Percentiles rank a stretch among this genome's conserved stretches.
These are phyloP conservation scores for Harringtonia aguacate DNA, from an alignment of 2,329 filamentous ascomycete species.

Conservation along the genomic window DNA sequence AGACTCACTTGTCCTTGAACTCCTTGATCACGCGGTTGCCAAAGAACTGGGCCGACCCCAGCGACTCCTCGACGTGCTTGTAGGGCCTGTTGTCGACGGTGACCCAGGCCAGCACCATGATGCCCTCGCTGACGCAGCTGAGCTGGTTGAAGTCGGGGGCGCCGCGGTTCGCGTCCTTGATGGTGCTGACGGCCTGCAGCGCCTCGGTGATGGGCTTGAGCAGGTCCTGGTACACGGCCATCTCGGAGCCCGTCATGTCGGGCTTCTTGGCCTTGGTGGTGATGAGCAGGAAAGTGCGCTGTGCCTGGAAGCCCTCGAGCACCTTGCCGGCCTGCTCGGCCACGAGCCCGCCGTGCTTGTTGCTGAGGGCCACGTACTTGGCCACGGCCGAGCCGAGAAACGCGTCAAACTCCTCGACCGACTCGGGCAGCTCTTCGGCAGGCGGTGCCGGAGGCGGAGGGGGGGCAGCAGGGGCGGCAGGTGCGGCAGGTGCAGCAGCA, in stretches of 20 bases:
- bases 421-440: slow-evolving; percentile 55
- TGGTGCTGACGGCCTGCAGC: slow-evolving; percentile 65
- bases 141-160: slow-evolving; percentile 71
- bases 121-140: slow-evolving; percentile 79
- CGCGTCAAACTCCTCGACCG: slow-evolving; percentile 79
- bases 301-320: slow-evolving; percentile 61
- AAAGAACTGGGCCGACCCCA: slow-evolving; percentile 82
- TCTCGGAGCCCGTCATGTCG: slow-evolving; percentile 49
- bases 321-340: slow-evolving; percentile 61
- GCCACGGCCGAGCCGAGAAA: slow-evolving; percentile 65
- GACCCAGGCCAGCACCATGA: slow-evolving; percentile 85
- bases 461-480: slow-evolving; percentile 23
- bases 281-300: slow-evolving; percentile 80
- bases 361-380: slow-evolving; percentile 68
- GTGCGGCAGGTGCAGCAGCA: slow-evolving; percentile 26
- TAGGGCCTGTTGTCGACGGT: slow-evolving; percentile 71
- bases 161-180: slow-evolving; percentile 72
- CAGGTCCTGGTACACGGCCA: slow-evolving; percentile 60
- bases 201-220: slow-evolving; percentile 80
- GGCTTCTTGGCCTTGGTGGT: slow-evolving; percentile 90
- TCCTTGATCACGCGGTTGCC: slow-evolving; percentile 91
- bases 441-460: slow-evolving; percentile 30
- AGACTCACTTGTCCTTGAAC: slow-evolving; percentile 57
- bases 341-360: slow-evolving; percentile 65
- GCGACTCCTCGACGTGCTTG: slow-evolving; percentile 74